Base-by-base conservation (phyloP, 2,329 filamentous ascomycete species). In the Zymoseptoria pseudotritici region DNA sequence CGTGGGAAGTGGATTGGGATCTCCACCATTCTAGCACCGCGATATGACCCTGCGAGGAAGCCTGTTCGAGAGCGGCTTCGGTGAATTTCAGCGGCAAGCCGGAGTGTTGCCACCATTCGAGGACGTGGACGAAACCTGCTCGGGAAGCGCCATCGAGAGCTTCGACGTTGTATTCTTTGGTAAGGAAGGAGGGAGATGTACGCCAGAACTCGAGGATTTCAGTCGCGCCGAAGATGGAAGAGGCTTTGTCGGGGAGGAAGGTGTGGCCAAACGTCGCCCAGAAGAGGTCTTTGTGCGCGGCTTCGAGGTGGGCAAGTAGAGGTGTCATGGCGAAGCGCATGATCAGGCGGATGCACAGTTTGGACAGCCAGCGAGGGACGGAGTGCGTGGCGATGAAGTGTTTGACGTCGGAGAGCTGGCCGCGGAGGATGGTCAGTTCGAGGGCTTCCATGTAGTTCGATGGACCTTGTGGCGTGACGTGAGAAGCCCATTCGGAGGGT, bases 11-110 rank as follows among this genome's bases (percentile, higher is more conserved):
- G 13, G 62, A 66, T 54, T 69, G 86, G 81, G 68, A 87, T 67
- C 90, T 89, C 93, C 93, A 97, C 93, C 93, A 97, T 68, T 95
- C 88, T 1, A 97, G 82, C 0, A 97, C 91, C 6, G 85, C 78
- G n/a, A 96, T 80, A 65, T 94, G 89, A 7, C 92, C 91, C 69
- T 90, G 88, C 3, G 86, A 86, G 60, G 88, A 93, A 29, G 93
- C 92, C 69, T 92, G 88, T 74, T 97, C 93, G 19, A 97, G 82
- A 0, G 93, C 90, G 4, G 86, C 82, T 72, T 96, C 91, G 10
- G 89, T 96, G 74, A 94, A 96, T 66, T 90, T 87, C 20, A 97
- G 80, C 2, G 87, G 85, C 1, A 97, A 80, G 0, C 88, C 89
- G 0, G 88, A 90, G 21, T 87, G 82, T 72, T 89, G 88, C 93